Base-by-base conservation (phyloP, 192 early-diverging fungal genomes). In the Martensiomyces pterosporus region DNA sequence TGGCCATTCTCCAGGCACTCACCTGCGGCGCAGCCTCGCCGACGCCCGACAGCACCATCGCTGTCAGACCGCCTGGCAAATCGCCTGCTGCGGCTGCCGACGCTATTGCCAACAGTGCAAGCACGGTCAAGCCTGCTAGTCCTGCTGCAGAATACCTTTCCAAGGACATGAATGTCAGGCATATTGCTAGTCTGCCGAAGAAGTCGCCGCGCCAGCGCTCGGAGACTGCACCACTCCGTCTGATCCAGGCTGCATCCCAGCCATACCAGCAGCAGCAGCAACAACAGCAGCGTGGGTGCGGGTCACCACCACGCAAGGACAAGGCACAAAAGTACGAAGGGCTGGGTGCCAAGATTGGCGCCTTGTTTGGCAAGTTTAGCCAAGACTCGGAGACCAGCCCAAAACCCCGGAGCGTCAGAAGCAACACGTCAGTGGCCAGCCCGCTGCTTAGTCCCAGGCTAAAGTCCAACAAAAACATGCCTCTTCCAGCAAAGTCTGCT, bases 351-450 rank as follows among this genome's bases (percentile, higher is more conserved):
- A 55, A 56, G 43, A 55, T 74, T 22, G 70, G 70, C 8, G 70
- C 70, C 9, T 66, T 74, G 29, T 74, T 74, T 48, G 64, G 60
- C 43, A 66, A 66, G 63, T 57, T 74, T n/a, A 53, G 58, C 17
- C 59, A 62, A 1, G 70, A 74, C 33, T 55, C 69, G 3, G 70
- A 74, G 39, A 52, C 62, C 42, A 66, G 69, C 46, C 63, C 69
- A 1, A 34, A 53, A 0, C 14, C 43, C 16, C 47, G 47, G 33
- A 38, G 43, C 24, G 36, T 47, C 22, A 39, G 43, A 15, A 48
- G 49, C 24, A 16, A 47, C 24, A 54, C 51, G 14, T 47, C 60
- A 1, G 35, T 43, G 4, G 24, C 46, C 24, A 59, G 64, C 39
- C 61, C 61, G 1, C 53, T 41, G 39, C n/a, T n/a, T n/a, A n/a